These are phyloP conservation scores for Chamaecyparis obtusa DNA, from an alignment of 75 land plant species.

Conservation along the genomic window DNA sequence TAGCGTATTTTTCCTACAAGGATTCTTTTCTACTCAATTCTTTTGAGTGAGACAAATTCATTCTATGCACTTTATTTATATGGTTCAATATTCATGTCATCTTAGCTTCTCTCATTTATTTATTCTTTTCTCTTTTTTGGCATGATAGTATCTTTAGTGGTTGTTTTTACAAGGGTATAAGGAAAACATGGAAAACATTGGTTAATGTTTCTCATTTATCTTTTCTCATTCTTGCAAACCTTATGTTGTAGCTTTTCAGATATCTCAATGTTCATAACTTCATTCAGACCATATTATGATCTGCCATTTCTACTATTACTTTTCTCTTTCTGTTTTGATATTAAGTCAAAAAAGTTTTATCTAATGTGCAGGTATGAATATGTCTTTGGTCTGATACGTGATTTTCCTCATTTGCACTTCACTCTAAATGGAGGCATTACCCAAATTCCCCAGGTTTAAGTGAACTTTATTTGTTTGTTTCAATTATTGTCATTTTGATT, in stretches of 20 bases:
- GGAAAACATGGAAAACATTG: background rate
- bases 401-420: constrained; percentile 59
- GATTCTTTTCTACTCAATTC: background rate
- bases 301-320: background rate
- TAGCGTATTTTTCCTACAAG: background rate
- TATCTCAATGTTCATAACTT: background rate
- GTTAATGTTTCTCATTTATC: background rate
- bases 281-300: background rate
- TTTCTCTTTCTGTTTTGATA: background rate
- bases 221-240: too few species aligned
- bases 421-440: constrained; percentile 70
- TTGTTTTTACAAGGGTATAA: background rate
- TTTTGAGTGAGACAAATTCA: too few species aligned
- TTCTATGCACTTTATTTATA: background rate
- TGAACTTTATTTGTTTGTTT: background rate
- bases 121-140: background rate
- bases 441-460: constrained; percentile 41
- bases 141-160: background rate
- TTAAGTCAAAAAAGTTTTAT: background rate
- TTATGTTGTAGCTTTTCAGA: background rate
- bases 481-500: background rate
- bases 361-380: constrained; percentile 52
- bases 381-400: constrained; percentile 58
- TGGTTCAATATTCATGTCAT: background rate
- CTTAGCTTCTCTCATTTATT: background rate